A percentile compares a stretch with the other conserved stretches of the same genome.
Evolutionary conservation across 2,329 filamentous ascomycete species (phyloP).

Genomic region (Fusarium acutatum): DNA sequence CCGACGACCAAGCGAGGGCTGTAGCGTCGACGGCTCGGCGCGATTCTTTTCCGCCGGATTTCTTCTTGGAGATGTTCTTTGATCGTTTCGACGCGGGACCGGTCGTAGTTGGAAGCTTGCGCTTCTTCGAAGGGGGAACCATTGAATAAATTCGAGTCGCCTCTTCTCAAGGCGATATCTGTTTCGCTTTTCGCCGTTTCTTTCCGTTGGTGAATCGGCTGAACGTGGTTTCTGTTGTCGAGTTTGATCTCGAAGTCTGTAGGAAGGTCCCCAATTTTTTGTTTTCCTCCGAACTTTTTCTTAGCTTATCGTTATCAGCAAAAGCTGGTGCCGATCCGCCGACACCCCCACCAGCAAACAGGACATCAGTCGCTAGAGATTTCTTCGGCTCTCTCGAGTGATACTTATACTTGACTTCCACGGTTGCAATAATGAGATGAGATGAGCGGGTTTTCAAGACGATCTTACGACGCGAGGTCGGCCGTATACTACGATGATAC

Average conservation of each 20-base stretch:
- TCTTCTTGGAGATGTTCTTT: conserved; percentile 44
- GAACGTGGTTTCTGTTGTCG: conserved; percentile 12
- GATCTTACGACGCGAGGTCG: background rate
- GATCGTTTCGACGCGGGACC: conserved; percentile 49
- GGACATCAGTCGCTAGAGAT: background rate
- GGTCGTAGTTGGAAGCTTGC: conserved; percentile 48
- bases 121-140: conserved; percentile 48
- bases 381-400: background rate
- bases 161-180: conserved; percentile 5
- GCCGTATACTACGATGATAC: background rate
- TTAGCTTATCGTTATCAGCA: conserved; percentile 29
- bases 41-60: conserved; percentile 39
- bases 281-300: conserved; percentile 19
- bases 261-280: conserved; percentile 30
- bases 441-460: background rate
- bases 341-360: conserved; percentile 13
- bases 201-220: background rate
- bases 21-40: conserved; percentile 53
- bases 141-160: conserved; percentile 36
- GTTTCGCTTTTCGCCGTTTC: background rate
- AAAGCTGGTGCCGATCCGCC: conserved; percentile 37
- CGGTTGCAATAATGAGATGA: background rate
- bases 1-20: conserved; percentile 70
- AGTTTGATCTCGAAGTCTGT: conserved; percentile 17
- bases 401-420: background rate